These are phyloP conservation scores for Pestalotiopsis sp. DNA, from an alignment of 2,329 filamentous ascomycete genomes.

Conservation along the genomic window DNA sequence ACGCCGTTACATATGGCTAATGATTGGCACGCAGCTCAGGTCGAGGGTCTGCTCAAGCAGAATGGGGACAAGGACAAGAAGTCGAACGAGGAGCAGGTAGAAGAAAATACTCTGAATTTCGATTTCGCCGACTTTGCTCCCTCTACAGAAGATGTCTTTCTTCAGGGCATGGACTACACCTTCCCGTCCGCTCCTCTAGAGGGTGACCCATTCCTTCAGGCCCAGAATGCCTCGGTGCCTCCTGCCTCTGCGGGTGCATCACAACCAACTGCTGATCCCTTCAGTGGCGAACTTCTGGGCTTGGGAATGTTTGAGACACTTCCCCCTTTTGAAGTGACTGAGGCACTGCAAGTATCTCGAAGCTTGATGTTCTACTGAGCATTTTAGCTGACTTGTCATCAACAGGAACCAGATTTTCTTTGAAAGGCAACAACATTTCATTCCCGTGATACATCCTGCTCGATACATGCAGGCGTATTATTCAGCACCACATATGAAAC, in stretches of 20 bases:
- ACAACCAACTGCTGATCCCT: conserved; percentile 29
- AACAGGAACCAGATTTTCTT: conserved; percentile 74
- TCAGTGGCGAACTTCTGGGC: conserved; percentile 68
- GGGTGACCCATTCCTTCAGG: conserved; percentile 18
- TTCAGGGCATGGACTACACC: conserved; percentile 27
- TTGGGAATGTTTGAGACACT: conserved; percentile 77
- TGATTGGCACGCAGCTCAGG: conserved; percentile 60
- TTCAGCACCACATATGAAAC: conserved; percentile 69
- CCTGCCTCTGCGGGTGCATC: conserved; percentile 10
- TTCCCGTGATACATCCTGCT: conserved; percentile 76
- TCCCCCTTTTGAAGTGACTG: conserved; percentile 75
- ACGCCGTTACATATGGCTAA: background rate
- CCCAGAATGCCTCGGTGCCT: conserved; percentile 15
- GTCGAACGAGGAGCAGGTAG: conserved; percentile 23
- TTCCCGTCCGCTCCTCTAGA: conserved; percentile 14
- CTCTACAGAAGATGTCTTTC: conserved; percentile 23
- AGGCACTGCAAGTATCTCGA: conserved; percentile 68
- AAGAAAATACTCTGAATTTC: conserved; percentile 22
- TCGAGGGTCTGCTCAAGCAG: conserved; percentile 75
- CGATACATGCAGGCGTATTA: conserved; percentile 77
- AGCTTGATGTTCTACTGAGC: background rate
- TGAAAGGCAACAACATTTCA: conserved; percentile 66
- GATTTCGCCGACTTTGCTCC: conserved; percentile 18
- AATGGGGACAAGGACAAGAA: conserved; percentile 44
- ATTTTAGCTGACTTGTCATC: background rate